Base-by-base conservation (phyloP, 78 protist genomes). In the Diacronema lutheri region DNA sequence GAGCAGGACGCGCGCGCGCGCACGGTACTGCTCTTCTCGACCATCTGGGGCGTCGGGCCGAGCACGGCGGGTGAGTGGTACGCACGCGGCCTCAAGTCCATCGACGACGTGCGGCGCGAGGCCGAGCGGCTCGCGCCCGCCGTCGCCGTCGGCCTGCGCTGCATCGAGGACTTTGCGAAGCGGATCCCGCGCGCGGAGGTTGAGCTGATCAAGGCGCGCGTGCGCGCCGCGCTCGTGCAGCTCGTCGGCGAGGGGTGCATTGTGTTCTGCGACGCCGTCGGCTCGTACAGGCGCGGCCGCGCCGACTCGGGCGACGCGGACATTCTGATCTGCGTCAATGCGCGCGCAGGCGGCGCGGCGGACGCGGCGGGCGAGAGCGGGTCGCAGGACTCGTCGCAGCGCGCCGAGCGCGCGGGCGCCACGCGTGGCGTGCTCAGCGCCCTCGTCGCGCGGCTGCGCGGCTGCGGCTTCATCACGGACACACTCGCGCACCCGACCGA, bases 251-350 rank as follows among this genome's bases (percentile, higher is more conserved):
- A 56, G 31, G 57, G 12, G 33, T 5, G 9, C 12, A 58, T 21
- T 23, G 21, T 31, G n/a, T 5, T 0, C 5, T 29, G 10, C 19
- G 46, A 6, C 57, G 26, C 55, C n/a, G 68, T 55, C 12, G 87
- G 87, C 29, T 60, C 76, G 29, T 84, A 84, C 80, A 60, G 87
- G 21, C 87, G 87, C 26, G 87, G 87, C 26, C 19, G 29, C 33
- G 6, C 87, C n/a, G 6, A 25, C 31, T 40, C 37, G 9, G 87
- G 87, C 7, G 87, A 84, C 74, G 62, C 68, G 37, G 87, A 72
- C 44, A n/a, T 72, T 23, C 78, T 72, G 46, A 1, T 72, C 37
- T 44, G 31, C 37, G n/a, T 9, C 29, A 14, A 3, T 26, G 61
- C 40, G 12, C n/a, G n/a, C n/a, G n/a, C n/a, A n/a, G 57, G 60